Evolutionary conservation across 495 filamentous ascomycete species (phyloP), one percentile per base, ranked within the genome.

Genomic region (Aspergillus incahuasiensis): DNA sequence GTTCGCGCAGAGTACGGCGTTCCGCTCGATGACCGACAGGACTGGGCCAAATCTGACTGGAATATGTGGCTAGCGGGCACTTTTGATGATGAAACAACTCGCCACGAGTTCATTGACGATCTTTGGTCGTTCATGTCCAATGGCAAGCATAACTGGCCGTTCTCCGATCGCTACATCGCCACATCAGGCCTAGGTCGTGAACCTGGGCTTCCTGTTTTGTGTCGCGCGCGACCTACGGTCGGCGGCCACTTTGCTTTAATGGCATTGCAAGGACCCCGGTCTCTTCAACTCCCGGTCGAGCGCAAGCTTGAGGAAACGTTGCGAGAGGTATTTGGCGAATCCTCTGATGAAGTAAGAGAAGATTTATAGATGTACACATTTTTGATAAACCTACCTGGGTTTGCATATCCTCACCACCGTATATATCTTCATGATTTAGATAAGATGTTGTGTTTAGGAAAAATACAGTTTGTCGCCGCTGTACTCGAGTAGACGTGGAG

Each of bases 181-280:
- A 71, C 68, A 5, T 72, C 70, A 12, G 51, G 56, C 4, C 61
- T 68, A 47, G 78, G 77, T 0, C 57, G 68, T 44, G 67, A 67
- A 6, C 70, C 67, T 54, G 72, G 59, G 24, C 52, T 58, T 42
- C 68, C 64, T 6, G 65, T 80, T 47, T 50, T 72, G 47, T 81
- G 78, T 52, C 68, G 68, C n/a, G 80, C 79, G 18, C 72, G 82
- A 20, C 82, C 81, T 0, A 80, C 80, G 4, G 79, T 79, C 0
- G 82, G 80, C 18, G 78, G 78, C 0, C 80, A 83, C 56, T 83
- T 79, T 65, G 79, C 81, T 0, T 42, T 81, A 7, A 65, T 81
- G 56, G 74, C 78, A 6, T 66, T 74, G 45, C 50, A 73, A 20
- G 73, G 73, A 5, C 66, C 73, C 1, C 52, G 48, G 15, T 68